Base-by-base conservation (phyloP, 1,139 yeast genomes). In the Nakaseomyces delphensis region DNA sequence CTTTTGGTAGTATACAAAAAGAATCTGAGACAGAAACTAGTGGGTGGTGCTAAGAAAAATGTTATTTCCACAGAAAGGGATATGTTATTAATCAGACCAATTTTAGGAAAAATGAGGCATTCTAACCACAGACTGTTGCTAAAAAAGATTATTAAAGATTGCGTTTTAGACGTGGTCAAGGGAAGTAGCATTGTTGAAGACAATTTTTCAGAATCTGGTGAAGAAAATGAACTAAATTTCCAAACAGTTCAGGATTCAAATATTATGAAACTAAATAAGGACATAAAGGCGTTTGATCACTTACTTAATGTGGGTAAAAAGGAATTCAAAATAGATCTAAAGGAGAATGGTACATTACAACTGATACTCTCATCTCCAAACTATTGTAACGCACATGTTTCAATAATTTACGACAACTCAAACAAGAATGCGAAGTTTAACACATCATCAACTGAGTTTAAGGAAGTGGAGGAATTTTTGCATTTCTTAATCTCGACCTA, bases 1-100 rank as follows among this genome's bases (percentile, higher is more conserved):
- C 48, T 63, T 21, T 56, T 66, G 0, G 55, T 63, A 13, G 63
- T 63, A 47, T 64, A 59, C 71, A 70, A 79, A 72, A 68, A 63
- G 71, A 68, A 65, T 59, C 14, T 63, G 52, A 50, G 45, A 40
- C 45, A 50, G 29, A 52, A 51, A 40, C 45, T 57, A 30, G 42
- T 47, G 1, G 45, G 50, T 1, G 47, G 43, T 16, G 42, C 42
- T 14, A 42, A 38, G 14, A 28, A 30, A 16, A 42, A 33, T 19
- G 36, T 42, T 24, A 41, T 44, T 33, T 37, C 41, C 7, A 29
- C 33, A 8, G 53, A 49, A 3, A 47, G 46, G 16, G 59, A 57
- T 36, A 44, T 57, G 3, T 40, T 60, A 13, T 46, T 60, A 15
- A 44, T 60, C 27, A 55, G 60, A 40, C 63, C 65, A 16, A 51